These are phyloP conservation scores for Amanita fuliginea DNA, from an alignment of 768 basidiomycete genomes.

Conservation along the genomic window DNA sequence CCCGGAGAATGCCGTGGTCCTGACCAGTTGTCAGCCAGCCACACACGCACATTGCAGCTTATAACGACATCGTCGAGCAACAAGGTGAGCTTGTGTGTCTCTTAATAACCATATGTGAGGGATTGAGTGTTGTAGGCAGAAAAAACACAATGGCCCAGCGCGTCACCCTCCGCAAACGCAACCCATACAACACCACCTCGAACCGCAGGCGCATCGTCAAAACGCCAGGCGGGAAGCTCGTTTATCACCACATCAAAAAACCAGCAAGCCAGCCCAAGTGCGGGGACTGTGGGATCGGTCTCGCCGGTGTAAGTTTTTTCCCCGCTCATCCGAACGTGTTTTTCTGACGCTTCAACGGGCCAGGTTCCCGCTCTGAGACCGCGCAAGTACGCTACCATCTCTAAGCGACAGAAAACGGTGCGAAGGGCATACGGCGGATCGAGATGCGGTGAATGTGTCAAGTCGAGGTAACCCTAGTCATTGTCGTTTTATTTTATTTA, in stretches of 20 bases:
- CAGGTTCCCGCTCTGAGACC: conserved; percentile 95
- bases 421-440: conserved; percentile 96
- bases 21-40: conserved; percentile 6
- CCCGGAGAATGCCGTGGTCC: neutral
- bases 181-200: conserved; percentile 96
- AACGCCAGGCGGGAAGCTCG: conserved; percentile 97
- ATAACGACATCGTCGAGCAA: conserved; percentile 52
- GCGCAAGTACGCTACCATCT: conserved; percentile 89
- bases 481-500: neutral
- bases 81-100: conserved; percentile 43
- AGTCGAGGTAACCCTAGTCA: conserved; percentile 55
- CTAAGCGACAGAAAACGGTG: conserved; percentile 96
- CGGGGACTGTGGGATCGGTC: conserved; percentile 93
- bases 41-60: too few species aligned
- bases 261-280: conserved; percentile 86
- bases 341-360: too few species aligned
- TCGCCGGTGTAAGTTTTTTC: conserved; percentile 71
- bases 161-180: conserved; percentile 98
- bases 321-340: neutral
- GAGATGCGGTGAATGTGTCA: conserved; percentile 91
- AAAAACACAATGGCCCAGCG: conserved; percentile 85
- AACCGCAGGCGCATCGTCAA: conserved; percentile 93
- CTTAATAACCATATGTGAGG: too few species aligned
- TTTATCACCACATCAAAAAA: conserved; percentile 98
- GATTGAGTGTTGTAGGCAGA: neutral